These are phyloP conservation scores for Globisporangium spinosum DNA, from an alignment of 352 stramenopile genomes.

Conservation along the genomic window DNA sequence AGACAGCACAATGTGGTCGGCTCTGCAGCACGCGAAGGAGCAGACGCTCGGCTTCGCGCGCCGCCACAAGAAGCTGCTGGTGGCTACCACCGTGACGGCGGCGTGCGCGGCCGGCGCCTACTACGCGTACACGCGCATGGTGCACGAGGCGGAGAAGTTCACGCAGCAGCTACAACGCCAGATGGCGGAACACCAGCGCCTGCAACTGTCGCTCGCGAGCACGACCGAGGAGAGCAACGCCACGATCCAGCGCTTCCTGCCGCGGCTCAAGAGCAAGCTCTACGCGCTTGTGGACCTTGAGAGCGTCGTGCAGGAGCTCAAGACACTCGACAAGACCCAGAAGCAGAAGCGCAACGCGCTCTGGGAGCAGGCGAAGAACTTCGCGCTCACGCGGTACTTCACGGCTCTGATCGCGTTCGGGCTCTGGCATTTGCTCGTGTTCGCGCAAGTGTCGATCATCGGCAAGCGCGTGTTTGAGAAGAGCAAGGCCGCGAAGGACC, in stretches of 20 bases:
- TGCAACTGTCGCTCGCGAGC: slow-evolving; percentile 62
- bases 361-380: slow-evolving; percentile 71
- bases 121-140: slow-evolving; percentile 62
- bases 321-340: slow-evolving; percentile 64
- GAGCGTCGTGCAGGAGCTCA: slow-evolving; percentile 67
- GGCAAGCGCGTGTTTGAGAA: slow-evolving; percentile 76
- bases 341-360: slow-evolving; percentile 54
- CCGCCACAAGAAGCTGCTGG: slow-evolving; percentile 63
- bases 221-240: slow-evolving; percentile 76
- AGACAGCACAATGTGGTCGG: slow-evolving; percentile 56
- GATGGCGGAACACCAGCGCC: slow-evolving; percentile 72
- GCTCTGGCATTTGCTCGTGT: slow-evolving; percentile 78
- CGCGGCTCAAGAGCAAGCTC: slow-evolving; percentile 54
- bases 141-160: slow-evolving; percentile 67
- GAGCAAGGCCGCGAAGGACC: slow-evolving; percentile 22
- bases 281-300: slow-evolving; percentile 67
- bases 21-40: slow-evolving; percentile 48
- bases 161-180: slow-evolving; percentile 63
- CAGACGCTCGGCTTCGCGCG: slow-evolving; percentile 57
- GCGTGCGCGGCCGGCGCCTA: slow-evolving; percentile 56
- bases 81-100: slow-evolving; percentile 42
- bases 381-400: slow-evolving; percentile 71
- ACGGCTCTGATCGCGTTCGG: slow-evolving; percentile 70
- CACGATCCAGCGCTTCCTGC: slow-evolving; percentile 73
- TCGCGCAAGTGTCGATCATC: slow-evolving; percentile 73